Percentiles rank a stretch among this genome's conserved stretches.
Evolutionary conservation across 345 rosid genomes (phyloP).

Genomic region (Eutrema yunnanense): DNA sequence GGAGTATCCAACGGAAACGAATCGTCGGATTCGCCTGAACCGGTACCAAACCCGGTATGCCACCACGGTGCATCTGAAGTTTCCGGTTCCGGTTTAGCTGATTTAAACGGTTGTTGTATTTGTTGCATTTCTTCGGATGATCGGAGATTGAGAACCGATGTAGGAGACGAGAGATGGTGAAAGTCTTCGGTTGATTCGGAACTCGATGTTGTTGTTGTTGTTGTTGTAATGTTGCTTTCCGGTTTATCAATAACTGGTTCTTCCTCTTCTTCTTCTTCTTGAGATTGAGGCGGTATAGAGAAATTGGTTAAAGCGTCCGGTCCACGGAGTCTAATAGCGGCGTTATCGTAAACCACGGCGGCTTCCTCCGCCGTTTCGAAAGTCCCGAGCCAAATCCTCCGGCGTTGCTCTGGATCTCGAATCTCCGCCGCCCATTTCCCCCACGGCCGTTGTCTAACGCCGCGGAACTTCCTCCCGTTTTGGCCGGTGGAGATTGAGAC

Average conservation of each 20-base stretch:
- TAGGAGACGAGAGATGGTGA: constrained; percentile 61
- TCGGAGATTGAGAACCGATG: constrained; percentile 65
- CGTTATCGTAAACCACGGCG: constrained; percentile 87
- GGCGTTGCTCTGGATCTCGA: constrained; percentile 85
- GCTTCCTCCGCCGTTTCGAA: constrained; percentile 94
- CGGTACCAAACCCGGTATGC: constrained; percentile 26
- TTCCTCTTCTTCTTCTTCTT: constrained; percentile 21
- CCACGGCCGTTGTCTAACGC: constrained; percentile 94
- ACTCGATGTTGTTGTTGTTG: constrained; percentile 26
- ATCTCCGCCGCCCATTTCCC: constrained; percentile 99
- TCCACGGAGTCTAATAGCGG: constrained; percentile 85
- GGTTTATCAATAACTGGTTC: constrained; percentile 26
- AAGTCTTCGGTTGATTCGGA: constrained; percentile 67
- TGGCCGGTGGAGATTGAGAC: constrained; percentile 6
- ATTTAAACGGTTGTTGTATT: constrained; percentile 32
- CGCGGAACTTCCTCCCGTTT: constrained; percentile 65
- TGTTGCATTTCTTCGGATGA: constrained; percentile 42
- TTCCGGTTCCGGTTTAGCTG: constrained; percentile 8
- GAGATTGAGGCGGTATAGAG: constrained; percentile 34
- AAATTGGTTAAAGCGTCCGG: constrained; percentile 84
- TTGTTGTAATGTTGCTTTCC: constrained; percentile 12
- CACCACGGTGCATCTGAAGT: constrained; percentile 17
- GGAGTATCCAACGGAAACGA: constrained; percentile 42
- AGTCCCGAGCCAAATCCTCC: constrained; percentile 87
- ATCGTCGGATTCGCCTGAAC: constrained; percentile 38